Evolutionary conservation across 2,329 filamentous ascomycete species (phyloP).

Genomic region (Lasiodiplodia theobromae): DNA sequence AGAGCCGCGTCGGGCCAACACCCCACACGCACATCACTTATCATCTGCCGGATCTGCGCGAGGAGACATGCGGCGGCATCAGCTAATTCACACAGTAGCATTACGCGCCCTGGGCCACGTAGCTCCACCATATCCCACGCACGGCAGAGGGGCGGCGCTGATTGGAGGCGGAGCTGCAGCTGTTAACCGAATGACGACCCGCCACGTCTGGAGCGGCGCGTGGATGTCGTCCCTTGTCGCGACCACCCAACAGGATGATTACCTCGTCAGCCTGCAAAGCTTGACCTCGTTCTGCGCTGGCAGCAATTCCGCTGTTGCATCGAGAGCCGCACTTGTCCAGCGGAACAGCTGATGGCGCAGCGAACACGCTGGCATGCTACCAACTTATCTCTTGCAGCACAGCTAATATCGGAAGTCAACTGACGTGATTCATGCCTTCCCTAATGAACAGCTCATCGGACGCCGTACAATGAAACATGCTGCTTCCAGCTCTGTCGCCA

Average conservation of each 20-base stretch:
- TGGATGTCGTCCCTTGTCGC: background rate
- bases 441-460: background rate
- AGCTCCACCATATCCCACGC: constrained; percentile 14
- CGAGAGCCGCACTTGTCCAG: constrained; percentile 13
- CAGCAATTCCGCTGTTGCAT: background rate
- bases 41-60: background rate
- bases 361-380: background rate
- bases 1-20: background rate
- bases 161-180: constrained; percentile 3
- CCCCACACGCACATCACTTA: background rate
- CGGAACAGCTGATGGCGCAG: constrained; percentile 11
- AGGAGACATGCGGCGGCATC: background rate
- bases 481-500: background rate
- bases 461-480: background rate
- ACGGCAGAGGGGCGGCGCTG: background rate
- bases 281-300: constrained; percentile 12
- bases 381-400: background rate
- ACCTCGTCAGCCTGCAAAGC: background rate
- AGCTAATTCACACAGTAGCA: background rate
- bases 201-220: constrained; percentile 16
- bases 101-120: constrained; percentile 9
- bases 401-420: background rate
- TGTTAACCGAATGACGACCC: constrained; percentile 13
- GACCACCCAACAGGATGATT: background rate
- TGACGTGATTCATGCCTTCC: constrained; percentile 6